A percentile compares a stretch with the other conserved stretches of the same genome.
These are phyloP conservation scores for Leccinellum rugosiceps DNA, from an alignment of 768 basidiomycete species.

Conservation along the genomic window DNA sequence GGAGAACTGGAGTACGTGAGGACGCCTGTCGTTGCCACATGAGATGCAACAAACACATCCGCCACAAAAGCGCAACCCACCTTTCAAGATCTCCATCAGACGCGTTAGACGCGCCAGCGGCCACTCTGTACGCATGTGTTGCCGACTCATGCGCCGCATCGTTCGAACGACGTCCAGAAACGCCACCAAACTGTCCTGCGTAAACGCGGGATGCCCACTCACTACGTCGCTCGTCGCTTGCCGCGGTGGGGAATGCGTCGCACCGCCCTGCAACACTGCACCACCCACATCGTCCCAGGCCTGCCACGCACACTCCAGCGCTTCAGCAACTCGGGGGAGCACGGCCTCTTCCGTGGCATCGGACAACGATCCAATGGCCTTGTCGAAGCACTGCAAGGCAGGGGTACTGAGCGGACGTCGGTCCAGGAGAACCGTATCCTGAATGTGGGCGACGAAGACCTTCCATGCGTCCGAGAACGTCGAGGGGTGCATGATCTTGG, in stretches of 20 bases:
- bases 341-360: conserved; percentile 27
- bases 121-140: conserved; percentile 57
- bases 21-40: conserved; percentile 43
- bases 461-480: conserved; percentile 74
- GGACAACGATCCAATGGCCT: conserved; percentile 61
- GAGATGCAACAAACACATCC: background rate
- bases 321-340: conserved; percentile 40
- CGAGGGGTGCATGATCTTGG: conserved; percentile 69
- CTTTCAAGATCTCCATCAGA: conserved; percentile 78
- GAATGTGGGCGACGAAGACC: conserved; percentile 68
- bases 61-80: conserved; percentile 28
- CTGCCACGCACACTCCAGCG: conserved; percentile 66
- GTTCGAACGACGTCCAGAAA: conserved; percentile 71
- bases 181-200: conserved; percentile 81
- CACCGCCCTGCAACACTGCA: conserved; percentile 37
- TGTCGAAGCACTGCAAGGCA: conserved; percentile 82
- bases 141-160: conserved; percentile 49
- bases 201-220: conserved; percentile 12
- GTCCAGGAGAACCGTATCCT: conserved; percentile 66
- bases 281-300: conserved; percentile 66
- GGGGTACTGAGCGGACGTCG: conserved; percentile 71
- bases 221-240: conserved; percentile 1
- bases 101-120: conserved; percentile 56
- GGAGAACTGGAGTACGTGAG: conserved; percentile 79
- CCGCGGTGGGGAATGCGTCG: conserved; percentile 13